These are phyloP conservation scores for Pythium plurisporium DNA, from an alignment of 352 stramenopile genomes.

Conservation along the genomic window DNA sequence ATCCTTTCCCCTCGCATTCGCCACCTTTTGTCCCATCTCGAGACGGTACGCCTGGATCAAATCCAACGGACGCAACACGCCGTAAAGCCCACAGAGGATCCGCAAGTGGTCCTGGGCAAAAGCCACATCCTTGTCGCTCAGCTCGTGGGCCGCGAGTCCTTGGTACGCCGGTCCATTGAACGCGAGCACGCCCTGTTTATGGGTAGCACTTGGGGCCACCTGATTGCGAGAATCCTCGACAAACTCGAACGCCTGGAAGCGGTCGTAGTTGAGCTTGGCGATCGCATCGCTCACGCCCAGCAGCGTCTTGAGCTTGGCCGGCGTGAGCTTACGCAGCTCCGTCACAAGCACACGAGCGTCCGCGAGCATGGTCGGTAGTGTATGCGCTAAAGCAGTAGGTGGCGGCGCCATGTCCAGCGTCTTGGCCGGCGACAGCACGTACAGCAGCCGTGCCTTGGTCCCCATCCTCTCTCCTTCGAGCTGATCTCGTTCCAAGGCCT, in stretches of 20 bases:
- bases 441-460: constrained; percentile 43
- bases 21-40: constrained; percentile 92
- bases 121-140: constrained; percentile 60
- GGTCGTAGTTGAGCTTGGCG: constrained; percentile 83
- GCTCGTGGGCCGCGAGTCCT: constrained; percentile 58
- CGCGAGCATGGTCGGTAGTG: constrained; percentile 46
- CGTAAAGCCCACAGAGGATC: constrained; percentile 94
- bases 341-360: constrained; percentile 52
- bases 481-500: no score
- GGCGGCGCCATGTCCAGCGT: constrained; percentile 66
- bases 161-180: constrained; percentile 86
- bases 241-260: constrained; percentile 67
- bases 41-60: constrained; percentile 94
- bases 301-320: constrained; percentile 73
- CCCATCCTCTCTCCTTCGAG: no score
- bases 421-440: constrained; percentile 88
- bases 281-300: constrained; percentile 80
- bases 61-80: constrained; percentile 88
- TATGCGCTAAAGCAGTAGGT: constrained; percentile 24
- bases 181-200: constrained; percentile 69
- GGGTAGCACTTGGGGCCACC: constrained; percentile 27
- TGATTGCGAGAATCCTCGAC: constrained; percentile 17
- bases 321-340: constrained; percentile 57
- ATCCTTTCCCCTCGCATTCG: constrained; percentile 65
- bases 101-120: constrained; percentile 82